A percentile compares a stretch with the other conserved stretches of the same genome.
Conservation (phyloP, 192 early-diverging fungal genomes). For the Linnemannia schmuckeri region DNA sequence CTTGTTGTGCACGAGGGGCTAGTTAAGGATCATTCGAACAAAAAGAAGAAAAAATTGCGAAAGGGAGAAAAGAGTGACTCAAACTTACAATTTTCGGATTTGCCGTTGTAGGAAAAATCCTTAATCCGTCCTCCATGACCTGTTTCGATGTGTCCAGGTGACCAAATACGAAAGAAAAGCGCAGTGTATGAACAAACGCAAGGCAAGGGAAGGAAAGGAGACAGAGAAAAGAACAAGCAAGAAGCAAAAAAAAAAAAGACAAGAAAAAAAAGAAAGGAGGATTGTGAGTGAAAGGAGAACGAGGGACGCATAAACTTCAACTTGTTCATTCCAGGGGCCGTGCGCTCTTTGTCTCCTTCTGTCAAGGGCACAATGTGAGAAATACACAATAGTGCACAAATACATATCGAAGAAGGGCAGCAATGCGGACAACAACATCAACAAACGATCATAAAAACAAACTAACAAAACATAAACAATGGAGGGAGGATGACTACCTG, state of each 20-base stretch:
- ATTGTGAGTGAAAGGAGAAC: neutral
- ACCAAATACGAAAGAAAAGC: neutral
- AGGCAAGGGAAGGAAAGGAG: neutral
- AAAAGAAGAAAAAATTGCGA: neutral
- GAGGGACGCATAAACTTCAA: neutral
- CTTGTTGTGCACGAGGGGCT: neutral
- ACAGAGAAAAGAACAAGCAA: neutral
- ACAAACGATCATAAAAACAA: neutral
- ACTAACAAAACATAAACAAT: neutral
- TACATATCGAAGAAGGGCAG: neutral
- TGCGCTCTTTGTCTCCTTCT: neutral
- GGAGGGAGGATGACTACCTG: slow-evolving; percentile 67
- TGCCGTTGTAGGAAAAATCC: slow-evolving; percentile 56
- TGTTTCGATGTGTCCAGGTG: slow-evolving; percentile 9
- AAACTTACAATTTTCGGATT: slow-evolving; percentile 48
- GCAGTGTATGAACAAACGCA: neutral
- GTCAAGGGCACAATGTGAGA: neutral
- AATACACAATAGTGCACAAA: neutral
- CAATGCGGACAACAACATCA: neutral
- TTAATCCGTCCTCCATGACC: slow-evolving; percentile 59
- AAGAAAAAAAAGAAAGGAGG: neutral
- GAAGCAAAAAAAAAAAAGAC: neutral
- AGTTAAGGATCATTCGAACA: neutral
- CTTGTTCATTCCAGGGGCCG: slow-evolving; percentile 5
- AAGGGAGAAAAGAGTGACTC: neutral